Evolutionary conservation across 2,329 filamentous ascomycete species (phyloP), one percentile per base, ranked within the genome.

Genomic region (Cryphonectria naterciae): DNA sequence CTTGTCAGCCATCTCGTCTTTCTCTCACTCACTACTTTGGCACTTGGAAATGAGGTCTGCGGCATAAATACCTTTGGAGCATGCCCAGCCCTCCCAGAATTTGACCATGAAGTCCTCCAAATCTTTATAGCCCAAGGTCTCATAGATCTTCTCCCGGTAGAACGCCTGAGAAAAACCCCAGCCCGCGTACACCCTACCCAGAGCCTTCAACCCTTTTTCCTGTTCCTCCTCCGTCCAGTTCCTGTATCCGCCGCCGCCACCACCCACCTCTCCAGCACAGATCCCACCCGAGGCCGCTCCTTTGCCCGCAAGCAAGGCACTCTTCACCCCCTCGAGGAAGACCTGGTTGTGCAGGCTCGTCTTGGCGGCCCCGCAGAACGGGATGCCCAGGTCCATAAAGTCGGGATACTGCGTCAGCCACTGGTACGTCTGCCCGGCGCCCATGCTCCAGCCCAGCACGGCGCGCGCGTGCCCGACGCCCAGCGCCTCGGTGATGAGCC

Each of bases 161-260:
- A 95, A 95, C 0, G 91, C 86, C 76, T 95, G 92, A 67, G 89
- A 92, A 76, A 95, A 92, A 0, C 93, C 93, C 92, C 89, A 96
- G 0, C 92, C 93, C 1, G 93, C 92, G 79, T 96, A 96, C 0
- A 90, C 92, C 61, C 92, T 85, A 0, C 87, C 92, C 70, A 95
- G 87, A 0, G 93, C 92, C 76, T 91, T 94, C 56, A 95, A 77
- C 70, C 85, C 77, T 39, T 76, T 65, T 74, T 76, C 41, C 75
- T 80, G 76, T 75, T 81, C 75, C 4, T 77, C 22, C 61, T 73
- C 5, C 68, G 72, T 64, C 76, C 67, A 28, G 67, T 73, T 62
- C 64, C 69, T 67, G 25, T 73, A 73, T 25, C 49, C 67, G 0
- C 41, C 67, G 2, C 49, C 66, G 0, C 41, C 67, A 1, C 15